Base-by-base conservation (phyloP, 108 stramenopile genomes). In the Phaeodactylum tricornutum region DNA sequence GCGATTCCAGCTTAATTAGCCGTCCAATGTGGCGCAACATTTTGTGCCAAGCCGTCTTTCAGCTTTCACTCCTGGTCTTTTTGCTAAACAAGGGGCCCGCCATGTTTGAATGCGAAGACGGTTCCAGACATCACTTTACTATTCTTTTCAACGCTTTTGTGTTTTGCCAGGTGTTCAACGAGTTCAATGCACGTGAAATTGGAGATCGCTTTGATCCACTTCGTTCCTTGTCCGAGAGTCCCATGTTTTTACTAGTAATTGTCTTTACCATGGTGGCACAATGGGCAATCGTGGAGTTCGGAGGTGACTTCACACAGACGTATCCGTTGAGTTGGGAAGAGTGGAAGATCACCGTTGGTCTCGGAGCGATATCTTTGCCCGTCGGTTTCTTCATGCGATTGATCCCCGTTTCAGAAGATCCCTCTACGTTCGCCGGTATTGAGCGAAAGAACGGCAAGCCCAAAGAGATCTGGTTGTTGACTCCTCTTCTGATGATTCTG, bases 71-170 rank as follows among this genome's bases (percentile, higher is more conserved):
- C 8, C 58, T 84, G 21, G 60, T 79, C 31, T 79, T 78, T 27
- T 53, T 88, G 14, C 53, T 81, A 45, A 58, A 62, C 61, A 66
- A 72, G 39, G 71, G 70, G 7, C 72, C 74, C 11, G 29, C 49
- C 5, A 44, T 72, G 50, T 84, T 69, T 57, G 60, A 50, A n/a
- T 76, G 74, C 63, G 82, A 72, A 31, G 75, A 72, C 33, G 82
- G 82, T 22, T 74, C 75, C 17, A 66, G 42, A 2, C 72, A 64
- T 34, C 89, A 95, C 67, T 83, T 82, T 53, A 93, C 91, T 28
- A 61, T 91, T 49, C 35, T 96, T 55, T 96, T 96, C 85, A 96
- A 96, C 64, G 81, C 87, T 26, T 96, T 96, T 66, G 93, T 96
- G 2, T 91, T 92, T 50, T 68, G 81, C 44, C 86, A 92, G 71